Evolutionary conservation across 768 basidiomycete genomes (phyloP), one percentile per base, ranked within the genome.

Genomic region (Tylopilus sp.): DNA sequence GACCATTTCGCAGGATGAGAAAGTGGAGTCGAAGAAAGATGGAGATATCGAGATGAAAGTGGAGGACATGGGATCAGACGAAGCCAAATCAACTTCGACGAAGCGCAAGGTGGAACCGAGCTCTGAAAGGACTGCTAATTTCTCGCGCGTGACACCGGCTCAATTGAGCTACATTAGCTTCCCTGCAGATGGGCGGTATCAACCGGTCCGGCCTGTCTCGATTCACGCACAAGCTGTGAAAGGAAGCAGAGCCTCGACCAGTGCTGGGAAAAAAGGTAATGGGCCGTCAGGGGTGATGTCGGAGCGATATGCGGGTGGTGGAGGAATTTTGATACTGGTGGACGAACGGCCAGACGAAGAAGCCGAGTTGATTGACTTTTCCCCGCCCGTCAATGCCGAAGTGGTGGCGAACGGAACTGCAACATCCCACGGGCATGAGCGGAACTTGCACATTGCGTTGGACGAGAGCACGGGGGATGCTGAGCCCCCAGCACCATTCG

Each of bases 131-230:
- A 74, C 91, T 11, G 73, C 82, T 20, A 99, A 99, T 74, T 86
- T 98, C 65, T 88, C 92, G 18, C 86, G 97, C 44, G 95, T 98
- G 20, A 91, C 89, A 3, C 91, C 95, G 18, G 82, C 86, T 0
- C 97, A 99, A 66, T 73, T 95, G 23, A 73, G 81, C n/a, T 82
- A 88, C 69, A 81, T 98, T 63, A 78, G 81, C 42, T 95, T 98
- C 80, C 84, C 91, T 0, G 54, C 74, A 11, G 83, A 86, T 31
- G 77, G 83, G 25, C 83, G 93, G 44, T 99, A 92, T 69, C 85
- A 88, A 56, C 97, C 97, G 21, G 88, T 98, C 15, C 83, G 95
- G 31, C 79, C 88, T 0, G 82, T 95, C 40, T 82, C 86, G 22
- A 73, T 79, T 25, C 58, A 47, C 11, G 59, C 73, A 6, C 60